Percentiles rank a stretch among this genome's conserved stretches.
Conservation (phyloP, 495 filamentous ascomycete species). For the Neurospora sublineolata region DNA sequence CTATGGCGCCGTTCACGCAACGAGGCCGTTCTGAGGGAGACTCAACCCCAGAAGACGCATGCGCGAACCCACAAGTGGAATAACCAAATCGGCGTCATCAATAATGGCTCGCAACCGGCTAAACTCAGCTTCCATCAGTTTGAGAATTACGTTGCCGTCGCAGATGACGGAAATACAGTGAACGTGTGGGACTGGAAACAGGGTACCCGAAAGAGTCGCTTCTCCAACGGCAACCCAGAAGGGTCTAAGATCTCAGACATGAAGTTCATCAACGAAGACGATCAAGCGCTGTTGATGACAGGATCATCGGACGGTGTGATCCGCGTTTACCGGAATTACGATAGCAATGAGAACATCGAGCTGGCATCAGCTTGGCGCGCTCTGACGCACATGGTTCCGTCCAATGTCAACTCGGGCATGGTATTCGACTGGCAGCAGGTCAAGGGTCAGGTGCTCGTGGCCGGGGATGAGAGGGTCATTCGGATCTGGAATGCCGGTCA, state of each 20-base stretch:
- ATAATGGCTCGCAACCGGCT: conserved; percentile 75
- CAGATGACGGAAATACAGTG: conserved; percentile 81
- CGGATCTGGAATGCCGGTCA: conserved; percentile 89
- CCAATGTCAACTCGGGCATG: conserved; percentile 84
- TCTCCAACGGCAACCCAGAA: conserved; percentile 85
- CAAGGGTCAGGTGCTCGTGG: conserved; percentile 85
- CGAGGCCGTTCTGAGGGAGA: conserved; percentile 79
- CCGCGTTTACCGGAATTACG: conserved; percentile 87
- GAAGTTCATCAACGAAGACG: conserved; percentile 95
- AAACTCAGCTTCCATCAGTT: conserved; percentile 97
- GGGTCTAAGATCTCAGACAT: conserved; percentile 90
- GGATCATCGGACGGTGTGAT: conserved; percentile 91
- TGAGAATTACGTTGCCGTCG: conserved; percentile 88
- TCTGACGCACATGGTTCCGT: conserved; percentile 80
- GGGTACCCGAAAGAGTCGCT: conserved; percentile 60
- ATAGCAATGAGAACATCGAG: conserved; percentile 57
- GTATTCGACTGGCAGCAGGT: conserved; percentile 98
- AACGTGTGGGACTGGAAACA: conserved; percentile 89
- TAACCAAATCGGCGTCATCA: conserved; percentile 60
- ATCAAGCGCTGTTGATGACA: conserved; percentile 87
- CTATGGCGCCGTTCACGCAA: conserved; percentile 90
- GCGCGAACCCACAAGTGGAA: conserved; percentile 80
- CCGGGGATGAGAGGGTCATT: conserved; percentile 91
- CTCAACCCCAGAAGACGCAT: conserved; percentile 82
- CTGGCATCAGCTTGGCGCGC: conserved; percentile 89